Conservation (phyloP, 176 grass and related monocot species). For the Dendrocalamus sinicus region DNA sequence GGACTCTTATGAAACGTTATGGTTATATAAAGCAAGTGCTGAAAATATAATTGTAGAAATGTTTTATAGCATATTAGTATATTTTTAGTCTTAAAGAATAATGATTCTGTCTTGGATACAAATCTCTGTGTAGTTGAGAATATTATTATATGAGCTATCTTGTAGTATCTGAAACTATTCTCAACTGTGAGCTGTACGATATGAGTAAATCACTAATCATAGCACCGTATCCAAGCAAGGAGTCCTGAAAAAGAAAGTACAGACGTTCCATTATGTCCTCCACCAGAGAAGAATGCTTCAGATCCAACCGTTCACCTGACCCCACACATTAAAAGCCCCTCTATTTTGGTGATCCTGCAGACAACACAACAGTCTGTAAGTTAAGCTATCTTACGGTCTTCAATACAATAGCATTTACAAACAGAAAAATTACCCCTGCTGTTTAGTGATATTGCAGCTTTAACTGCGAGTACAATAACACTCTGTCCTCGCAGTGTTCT, state of each 20-base stretch:
- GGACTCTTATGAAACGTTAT: not conserved
- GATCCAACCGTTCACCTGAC: constrained; percentile 14
- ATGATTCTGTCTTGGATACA: not conserved
- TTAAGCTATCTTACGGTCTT: constrained; percentile 14
- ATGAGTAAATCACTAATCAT: constrained; percentile 25
- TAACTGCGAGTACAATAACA: not conserved
- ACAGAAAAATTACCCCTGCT: not conserved
- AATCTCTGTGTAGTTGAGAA: not conserved
- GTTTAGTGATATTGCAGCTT: not conserved
- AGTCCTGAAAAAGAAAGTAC: constrained; percentile 8
- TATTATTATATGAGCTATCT: not conserved
- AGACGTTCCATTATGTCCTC: not conserved
- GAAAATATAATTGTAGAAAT: constrained; percentile 18
- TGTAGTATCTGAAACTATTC: not conserved
- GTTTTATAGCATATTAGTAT: not conserved
- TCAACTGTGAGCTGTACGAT: not conserved
- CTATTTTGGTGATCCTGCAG: constrained; percentile 18
- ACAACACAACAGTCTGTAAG: not conserved
- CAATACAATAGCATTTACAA: not conserved
- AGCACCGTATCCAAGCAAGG: constrained; percentile 16
- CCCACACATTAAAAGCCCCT: constrained; percentile 28
- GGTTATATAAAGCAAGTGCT: not conserved
- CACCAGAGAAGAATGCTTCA: constrained; percentile 22
- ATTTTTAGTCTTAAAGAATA: constrained; percentile 16
- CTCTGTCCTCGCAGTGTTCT: not conserved